Percentiles rank a stretch among this genome's conserved stretches.
Conservation (phyloP, 164 flowering plant genomes). For the Nymphaea colorata region DNA sequence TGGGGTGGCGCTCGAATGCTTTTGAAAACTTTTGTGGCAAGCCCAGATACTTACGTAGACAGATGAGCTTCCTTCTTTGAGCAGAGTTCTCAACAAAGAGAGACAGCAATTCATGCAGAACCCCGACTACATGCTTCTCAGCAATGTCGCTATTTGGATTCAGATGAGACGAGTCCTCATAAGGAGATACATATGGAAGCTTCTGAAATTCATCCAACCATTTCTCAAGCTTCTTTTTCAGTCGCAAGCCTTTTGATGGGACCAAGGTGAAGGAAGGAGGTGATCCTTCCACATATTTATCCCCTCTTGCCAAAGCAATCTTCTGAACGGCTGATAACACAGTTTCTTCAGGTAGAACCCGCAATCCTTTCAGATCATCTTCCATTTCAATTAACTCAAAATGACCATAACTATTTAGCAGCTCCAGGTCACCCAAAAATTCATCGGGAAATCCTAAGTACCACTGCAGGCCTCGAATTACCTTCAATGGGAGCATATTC, state of each 20-base stretch:
- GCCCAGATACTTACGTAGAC: constrained; percentile 51
- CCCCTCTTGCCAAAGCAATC: constrained; percentile 36
- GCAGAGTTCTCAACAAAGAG: constrained; percentile 72
- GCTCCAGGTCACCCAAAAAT: constrained; percentile 24
- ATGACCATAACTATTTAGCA: constrained; percentile 24
- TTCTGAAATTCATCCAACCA: constrained; percentile 70
- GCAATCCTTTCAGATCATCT: constrained; percentile 52
- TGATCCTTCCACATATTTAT: constrained; percentile 16
- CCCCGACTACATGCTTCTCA: constrained; percentile 71
- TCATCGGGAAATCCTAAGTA: constrained; percentile 72
- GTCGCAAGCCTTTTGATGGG: constrained; percentile 68
- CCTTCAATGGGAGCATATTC: constrained; percentile 52
- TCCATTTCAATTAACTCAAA: constrained; percentile 56
- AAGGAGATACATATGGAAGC: constrained; percentile 76
- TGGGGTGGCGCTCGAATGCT: constrained; percentile 73
- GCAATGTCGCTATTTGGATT: constrained; percentile 47
- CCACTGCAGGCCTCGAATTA: constrained; percentile 72
- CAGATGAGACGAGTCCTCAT: constrained; percentile 47
- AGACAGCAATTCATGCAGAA: constrained; percentile 77
- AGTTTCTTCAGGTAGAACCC: constrained; percentile 27
- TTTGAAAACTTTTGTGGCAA: constrained; percentile 77
- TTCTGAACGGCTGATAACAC: constrained; percentile 42
- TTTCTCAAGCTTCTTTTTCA: constrained; percentile 54
- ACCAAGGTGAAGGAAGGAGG: constrained; percentile 43
- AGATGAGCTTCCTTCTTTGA: constrained; percentile 56